A percentile compares a stretch with the other conserved stretches of the same genome.
phyloP scores from a whole-genome alignment of 495 filamentous ascomycete species.

The Massariosphaeria phaeospora region DNA sequence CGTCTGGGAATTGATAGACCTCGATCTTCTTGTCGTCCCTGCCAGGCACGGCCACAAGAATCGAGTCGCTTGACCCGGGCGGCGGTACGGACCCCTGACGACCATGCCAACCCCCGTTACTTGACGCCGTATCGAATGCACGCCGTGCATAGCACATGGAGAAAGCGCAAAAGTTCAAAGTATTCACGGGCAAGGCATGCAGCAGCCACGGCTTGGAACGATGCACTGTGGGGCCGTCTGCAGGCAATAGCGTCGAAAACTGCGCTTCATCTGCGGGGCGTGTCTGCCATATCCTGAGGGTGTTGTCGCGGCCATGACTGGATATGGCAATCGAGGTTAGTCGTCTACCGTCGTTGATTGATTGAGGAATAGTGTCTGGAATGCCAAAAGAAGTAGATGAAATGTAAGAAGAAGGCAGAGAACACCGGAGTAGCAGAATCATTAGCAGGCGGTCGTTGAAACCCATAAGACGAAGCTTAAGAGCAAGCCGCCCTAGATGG shows the following conservation, averaged over 20 bases:
- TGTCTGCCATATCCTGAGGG: slow-evolving; percentile 79
- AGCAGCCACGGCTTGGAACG: slow-evolving; percentile 72
- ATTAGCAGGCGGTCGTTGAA: slow-evolving; percentile 2
- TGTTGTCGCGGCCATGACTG: slow-evolving; percentile 88
- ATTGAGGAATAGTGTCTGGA: too few relatives aligned
- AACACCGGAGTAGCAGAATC: background rate
- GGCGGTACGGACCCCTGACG: background rate
- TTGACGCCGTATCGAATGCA: background rate
- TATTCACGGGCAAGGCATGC: slow-evolving; percentile 78
- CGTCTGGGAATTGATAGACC: slow-evolving; percentile 77
- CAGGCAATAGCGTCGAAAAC: slow-evolving; percentile 66
- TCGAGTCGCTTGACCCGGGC: slow-evolving; percentile 11
- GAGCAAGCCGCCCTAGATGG: too few relatives aligned
- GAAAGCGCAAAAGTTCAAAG: slow-evolving; percentile 94
- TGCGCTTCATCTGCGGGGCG: slow-evolving; percentile 53
- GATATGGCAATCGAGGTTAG: background rate
- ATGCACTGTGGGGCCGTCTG: slow-evolving; percentile 49
- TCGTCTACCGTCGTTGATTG: background rate
- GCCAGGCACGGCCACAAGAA: slow-evolving; percentile 37
- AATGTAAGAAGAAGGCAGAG: background rate
- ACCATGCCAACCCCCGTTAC: background rate
- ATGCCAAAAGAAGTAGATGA: background rate
- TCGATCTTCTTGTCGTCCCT: slow-evolving; percentile 56
- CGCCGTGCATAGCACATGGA: slow-evolving; percentile 49
- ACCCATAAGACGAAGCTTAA: background rate